Percentiles rank a stretch among this genome's conserved stretches.
These are phyloP conservation scores for Trichophyton mentagrophytes DNA, from an alignment of 2,329 filamentous ascomycete species.

Conservation along the genomic window DNA sequence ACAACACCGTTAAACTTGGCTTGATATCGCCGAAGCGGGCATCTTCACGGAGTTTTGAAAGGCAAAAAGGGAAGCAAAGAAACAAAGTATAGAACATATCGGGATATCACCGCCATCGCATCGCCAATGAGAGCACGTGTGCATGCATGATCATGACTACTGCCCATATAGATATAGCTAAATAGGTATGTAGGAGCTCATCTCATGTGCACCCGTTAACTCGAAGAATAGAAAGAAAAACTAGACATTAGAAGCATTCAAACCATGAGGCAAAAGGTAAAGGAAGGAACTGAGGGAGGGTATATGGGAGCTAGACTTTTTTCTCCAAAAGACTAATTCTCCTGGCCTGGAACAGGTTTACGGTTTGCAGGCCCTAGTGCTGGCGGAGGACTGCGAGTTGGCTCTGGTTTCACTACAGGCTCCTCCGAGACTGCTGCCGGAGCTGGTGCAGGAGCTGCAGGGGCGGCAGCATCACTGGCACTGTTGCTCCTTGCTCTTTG, in stretches of 20 bases:
- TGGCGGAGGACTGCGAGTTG: constrained; percentile 19
- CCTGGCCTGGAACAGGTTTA: constrained; percentile 47
- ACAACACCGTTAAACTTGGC: not conserved
- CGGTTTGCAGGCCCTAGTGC: constrained; percentile 37
- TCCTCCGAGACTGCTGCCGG: not conserved
- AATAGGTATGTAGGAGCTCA: not conserved
- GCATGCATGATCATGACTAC: not conserved
- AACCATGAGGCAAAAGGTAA: not conserved
- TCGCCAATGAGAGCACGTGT: not conserved
- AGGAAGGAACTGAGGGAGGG: not conserved
- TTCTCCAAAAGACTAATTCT: constrained; percentile 14
- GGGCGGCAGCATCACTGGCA: constrained; percentile 21
- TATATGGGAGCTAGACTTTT: not conserved
- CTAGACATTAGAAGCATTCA: not conserved
- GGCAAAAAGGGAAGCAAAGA: not conserved
- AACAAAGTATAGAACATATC: not conserved
- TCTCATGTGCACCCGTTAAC: not conserved
- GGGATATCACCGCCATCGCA: constrained; percentile 1
- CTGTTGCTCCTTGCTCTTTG: constrained; percentile 35
- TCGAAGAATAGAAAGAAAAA: not conserved
- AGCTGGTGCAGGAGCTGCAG: not conserved
- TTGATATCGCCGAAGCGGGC: not conserved
- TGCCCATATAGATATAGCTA: not conserved
- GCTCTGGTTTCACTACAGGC: not conserved
- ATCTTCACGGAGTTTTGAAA: not conserved